Percentiles rank a stretch among this genome's conserved stretches.
These are phyloP conservation scores for Pueraria montana DNA, from an alignment of 306 rosid genomes.

Conservation along the genomic window DNA sequence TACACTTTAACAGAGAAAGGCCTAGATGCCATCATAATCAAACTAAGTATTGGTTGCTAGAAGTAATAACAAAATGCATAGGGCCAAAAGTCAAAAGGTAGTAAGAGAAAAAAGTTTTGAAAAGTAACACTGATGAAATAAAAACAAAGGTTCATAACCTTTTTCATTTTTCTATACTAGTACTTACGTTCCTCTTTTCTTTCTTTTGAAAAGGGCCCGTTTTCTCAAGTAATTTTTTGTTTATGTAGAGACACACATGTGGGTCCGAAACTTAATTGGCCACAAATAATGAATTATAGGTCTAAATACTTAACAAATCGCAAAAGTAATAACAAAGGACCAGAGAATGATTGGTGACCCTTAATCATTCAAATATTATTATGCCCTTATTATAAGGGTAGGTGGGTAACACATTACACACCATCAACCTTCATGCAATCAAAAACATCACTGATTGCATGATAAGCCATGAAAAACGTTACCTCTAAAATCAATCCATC, in stretches of 20 bases:
- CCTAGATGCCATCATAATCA: slow-evolving; percentile 9
- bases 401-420: slow-evolving; percentile 4
- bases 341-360: slow-evolving; percentile 43
- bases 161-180: slow-evolving; percentile 39
- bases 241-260: slow-evolving; percentile 34
- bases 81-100: slow-evolving; percentile 32
- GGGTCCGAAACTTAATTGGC: slow-evolving; percentile 47
- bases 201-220: slow-evolving; percentile 27
- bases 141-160: slow-evolving; percentile 40
- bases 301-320: slow-evolving; percentile 6
- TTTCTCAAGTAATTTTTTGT: slow-evolving; percentile 23
- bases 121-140: slow-evolving; percentile 31
- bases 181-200: slow-evolving; percentile 25
- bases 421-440: slow-evolving; percentile 42
- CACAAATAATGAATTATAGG: slow-evolving; percentile 13
- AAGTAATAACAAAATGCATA: slow-evolving; percentile 43
- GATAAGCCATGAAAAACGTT: slow-evolving; percentile 16
- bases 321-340: slow-evolving; percentile 23
- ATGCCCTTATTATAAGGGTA: slow-evolving; percentile 16
- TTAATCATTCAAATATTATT: slow-evolving; percentile 23
- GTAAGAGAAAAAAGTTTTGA: slow-evolving; percentile 29
- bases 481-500: neutral
- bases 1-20: slow-evolving; percentile 18
- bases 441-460: neutral
- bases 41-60: neutral